Conservation (phyloP, 257 asterid species). For the Fraxinus americana region DNA sequence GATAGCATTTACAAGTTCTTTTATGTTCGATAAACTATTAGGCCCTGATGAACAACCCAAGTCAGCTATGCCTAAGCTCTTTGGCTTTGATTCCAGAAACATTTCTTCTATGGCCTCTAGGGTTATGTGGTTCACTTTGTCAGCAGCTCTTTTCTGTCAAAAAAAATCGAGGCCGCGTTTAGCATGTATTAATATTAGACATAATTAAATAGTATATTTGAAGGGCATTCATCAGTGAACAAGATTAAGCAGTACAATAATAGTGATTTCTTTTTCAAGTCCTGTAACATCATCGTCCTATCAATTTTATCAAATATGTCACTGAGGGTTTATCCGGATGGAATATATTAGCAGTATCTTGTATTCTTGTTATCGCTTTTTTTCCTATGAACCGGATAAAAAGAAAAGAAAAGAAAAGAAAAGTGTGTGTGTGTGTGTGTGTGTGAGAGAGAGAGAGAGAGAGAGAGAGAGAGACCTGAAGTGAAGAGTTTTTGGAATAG, state of each 20-base stretch:
- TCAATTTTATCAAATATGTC: background rate
- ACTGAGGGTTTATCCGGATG: too few species aligned
- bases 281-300: background rate
- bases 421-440: too few species aligned
- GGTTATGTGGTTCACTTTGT: conserved; percentile 67
- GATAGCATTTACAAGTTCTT: conserved; percentile 49
- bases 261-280: background rate
- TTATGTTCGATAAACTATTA: conserved; percentile 64
- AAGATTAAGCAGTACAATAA: background rate
- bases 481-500: conserved; percentile 69
- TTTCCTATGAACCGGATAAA: background rate
- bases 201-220: background rate
- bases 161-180: background rate
- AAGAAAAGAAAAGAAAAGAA: background rate
- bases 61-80: conserved; percentile 86
- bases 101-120: conserved; percentile 49
- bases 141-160: conserved; percentile 72
- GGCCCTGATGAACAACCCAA: conserved; percentile 95
- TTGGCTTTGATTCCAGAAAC: conserved; percentile 42
- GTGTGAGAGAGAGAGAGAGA: background rate
- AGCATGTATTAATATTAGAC: background rate
- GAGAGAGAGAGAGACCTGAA: conserved; percentile 54
- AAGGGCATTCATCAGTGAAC: background rate
- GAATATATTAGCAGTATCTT: background rate
- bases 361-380: background rate